Evolutionary conservation across 1,284 basidiomycete species (phyloP).

Genomic region (Apiotrichum porosum): DNA sequence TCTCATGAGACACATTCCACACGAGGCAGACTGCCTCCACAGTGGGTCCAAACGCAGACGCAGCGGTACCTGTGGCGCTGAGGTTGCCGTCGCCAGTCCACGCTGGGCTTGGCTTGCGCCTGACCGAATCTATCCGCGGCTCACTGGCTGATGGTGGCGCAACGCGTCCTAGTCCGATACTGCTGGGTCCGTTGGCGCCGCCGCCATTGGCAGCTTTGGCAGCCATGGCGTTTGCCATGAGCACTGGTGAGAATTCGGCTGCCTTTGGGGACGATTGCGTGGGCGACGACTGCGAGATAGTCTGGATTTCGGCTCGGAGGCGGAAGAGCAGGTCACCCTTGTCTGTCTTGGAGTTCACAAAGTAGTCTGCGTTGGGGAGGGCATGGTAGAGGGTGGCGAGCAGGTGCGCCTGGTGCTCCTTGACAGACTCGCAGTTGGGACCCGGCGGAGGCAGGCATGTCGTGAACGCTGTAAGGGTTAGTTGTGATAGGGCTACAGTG

Average conservation of each 20-base stretch:
- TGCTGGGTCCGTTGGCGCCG: too few relatives aligned
- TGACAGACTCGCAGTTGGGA: conserved; percentile 14
- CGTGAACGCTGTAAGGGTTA: conserved; percentile 25
- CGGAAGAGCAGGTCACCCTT: conserved; percentile 45
- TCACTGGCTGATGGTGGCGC: not conserved
- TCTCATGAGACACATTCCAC: conserved; percentile 32
- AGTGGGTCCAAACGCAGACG: conserved; percentile 15
- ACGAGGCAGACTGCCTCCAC: conserved; percentile 34
- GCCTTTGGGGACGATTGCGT: not conserved
- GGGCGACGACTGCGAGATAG: conserved; percentile 24
- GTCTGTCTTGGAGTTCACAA: conserved; percentile 27
- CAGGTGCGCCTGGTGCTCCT: conserved; percentile 37
- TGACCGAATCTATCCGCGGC: conserved; percentile 10
- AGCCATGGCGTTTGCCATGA: conserved; percentile 1
- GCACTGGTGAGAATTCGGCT: conserved; percentile 3
- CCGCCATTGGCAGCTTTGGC: not conserved
- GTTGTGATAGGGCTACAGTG: not conserved
- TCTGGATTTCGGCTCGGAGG: conserved; percentile 43
- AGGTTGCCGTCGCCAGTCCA: conserved; percentile 19
- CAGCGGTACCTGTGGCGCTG: too few relatives aligned
- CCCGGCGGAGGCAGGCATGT: conserved; percentile 23
- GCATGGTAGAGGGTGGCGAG: conserved; percentile 38
- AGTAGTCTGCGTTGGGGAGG: conserved; percentile 34
- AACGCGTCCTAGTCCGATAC: not conserved
- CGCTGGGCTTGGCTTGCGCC: conserved; percentile 30